Conservation (phyloP, 495 filamentous ascomycete genomes). For the Penicillium coffeae region DNA sequence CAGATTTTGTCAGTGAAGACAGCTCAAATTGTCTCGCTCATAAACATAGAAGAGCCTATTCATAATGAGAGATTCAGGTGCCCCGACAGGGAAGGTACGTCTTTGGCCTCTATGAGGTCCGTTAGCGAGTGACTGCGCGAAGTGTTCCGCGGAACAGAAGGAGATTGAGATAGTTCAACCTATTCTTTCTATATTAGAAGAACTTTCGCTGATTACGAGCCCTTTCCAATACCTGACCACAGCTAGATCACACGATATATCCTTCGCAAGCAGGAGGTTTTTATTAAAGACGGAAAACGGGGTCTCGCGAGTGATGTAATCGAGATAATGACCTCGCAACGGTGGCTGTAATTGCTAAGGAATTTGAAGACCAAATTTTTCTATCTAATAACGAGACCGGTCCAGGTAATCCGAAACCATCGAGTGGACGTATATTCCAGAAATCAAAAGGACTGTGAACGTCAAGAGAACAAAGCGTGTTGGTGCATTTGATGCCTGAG, state of each 20-base stretch:
- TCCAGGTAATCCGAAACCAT: conserved; percentile 2
- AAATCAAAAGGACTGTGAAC: too few species aligned
- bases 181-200: conserved; percentile 4
- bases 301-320: conserved; percentile 2
- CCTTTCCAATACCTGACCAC: not conserved
- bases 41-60: conserved; percentile 4
- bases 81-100: conserved; percentile 5
- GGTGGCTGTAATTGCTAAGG: not conserved
- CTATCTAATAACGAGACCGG: not conserved
- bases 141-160: conserved; percentile 4
- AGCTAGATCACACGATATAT: not conserved
- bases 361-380: conserved; percentile 4
- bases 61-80: not conserved
- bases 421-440: not conserved
- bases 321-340: conserved; percentile 2
- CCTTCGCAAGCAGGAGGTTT: conserved; percentile 2
- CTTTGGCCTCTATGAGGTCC: not conserved
- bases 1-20: not conserved
- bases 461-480: not conserved
- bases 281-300: conserved; percentile 1
- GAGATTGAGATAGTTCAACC: conserved; percentile 2
- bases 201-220: not conserved
- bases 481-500: not conserved
- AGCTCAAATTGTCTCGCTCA: conserved; percentile 2
- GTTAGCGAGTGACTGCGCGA: not conserved